Evolutionary conservation across 129 eudicot species (phyloP), one percentile per base, ranked within the genome.

Genomic region (Lonicera japonica): DNA sequence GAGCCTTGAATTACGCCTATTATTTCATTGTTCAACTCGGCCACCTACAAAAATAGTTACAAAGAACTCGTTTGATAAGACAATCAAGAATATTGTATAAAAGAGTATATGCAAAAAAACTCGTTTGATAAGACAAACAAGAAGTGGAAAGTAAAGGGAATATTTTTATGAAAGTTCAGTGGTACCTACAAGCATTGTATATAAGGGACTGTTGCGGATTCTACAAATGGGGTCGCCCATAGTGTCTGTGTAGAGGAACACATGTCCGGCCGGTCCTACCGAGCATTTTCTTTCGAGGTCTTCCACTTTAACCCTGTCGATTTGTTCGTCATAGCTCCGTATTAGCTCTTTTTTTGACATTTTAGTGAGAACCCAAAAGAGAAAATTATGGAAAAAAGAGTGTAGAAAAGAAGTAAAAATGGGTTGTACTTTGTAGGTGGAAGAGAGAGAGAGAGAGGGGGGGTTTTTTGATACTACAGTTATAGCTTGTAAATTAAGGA

Each of bases 211-310:
- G 71, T 78, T 82, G 21, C 88, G 82, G 61, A 82, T 78, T 65
- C 88, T 78, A 64, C 79, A 82, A 38, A 78, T 75, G 82, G 88
- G 88, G 79, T 82, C 88, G 68, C 84, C 88, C 83, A 78, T 78
- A 51, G 84, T 78, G 66, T 82, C 88, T 60, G 79, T 64, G 78
- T 74, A 82, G 45, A 82, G 82, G 40, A 74, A 72, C 54, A 74
- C 76, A 65, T 78, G 83, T 54, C 77, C 68, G 25, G 70, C 68
- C 65, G 84, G 79, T n/a, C 88, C 88, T 78, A 82, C 75, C 60
- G 71, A 81, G 71, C 88, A 82, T 71, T 84, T 78, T 78, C 84
- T 82, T 72, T 82, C 81, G 60, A 82, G 82, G 60, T 68, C 77
- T 82, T 82, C 84, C 61, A 82, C 73, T 63, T 70, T 62, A 47